Evolutionary conservation across 192 early-diverging fungal species (phyloP).

Genomic region (Gonapodya prolifera): DNA sequence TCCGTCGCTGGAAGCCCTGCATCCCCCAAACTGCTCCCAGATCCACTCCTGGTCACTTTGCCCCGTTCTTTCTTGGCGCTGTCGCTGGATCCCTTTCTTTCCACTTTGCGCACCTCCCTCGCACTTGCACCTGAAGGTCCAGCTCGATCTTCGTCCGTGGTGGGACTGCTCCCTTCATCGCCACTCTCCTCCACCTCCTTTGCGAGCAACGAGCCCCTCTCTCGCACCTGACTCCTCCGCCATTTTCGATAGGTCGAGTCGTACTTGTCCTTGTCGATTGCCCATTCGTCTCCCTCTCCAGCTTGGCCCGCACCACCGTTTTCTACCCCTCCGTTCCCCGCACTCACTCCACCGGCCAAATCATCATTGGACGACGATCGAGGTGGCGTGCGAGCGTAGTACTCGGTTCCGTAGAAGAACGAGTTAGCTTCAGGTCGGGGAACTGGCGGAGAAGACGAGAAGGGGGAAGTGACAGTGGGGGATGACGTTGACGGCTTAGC

Average conservation of each 20-base stretch:
- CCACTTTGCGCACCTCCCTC: neutral
- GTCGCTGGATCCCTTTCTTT: neutral
- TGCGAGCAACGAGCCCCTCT: neutral
- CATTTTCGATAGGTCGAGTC: neutral
- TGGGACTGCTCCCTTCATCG: neutral
- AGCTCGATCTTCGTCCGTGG: neutral
- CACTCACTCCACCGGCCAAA: neutral
- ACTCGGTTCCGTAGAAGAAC: neutral
- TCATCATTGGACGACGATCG: neutral
- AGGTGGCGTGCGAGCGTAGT: neutral
- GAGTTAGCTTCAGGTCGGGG: neutral
- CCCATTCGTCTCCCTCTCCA: neutral
- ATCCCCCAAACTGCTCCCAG: too few relatives aligned
- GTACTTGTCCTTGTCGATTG: neutral
- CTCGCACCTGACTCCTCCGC: neutral
- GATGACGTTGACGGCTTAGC: neutral
- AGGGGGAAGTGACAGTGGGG: neutral
- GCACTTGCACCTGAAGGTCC: neutral
- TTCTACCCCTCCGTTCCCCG: neutral
- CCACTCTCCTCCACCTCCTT: neutral
- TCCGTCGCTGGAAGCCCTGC: neutral
- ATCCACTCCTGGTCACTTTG: too few relatives aligned
- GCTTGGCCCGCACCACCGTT: neutral
- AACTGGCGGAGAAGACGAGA: neutral
- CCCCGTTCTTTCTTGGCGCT: neutral